Conservation (phyloP, 441 rosid genomes). For the Daphne laureola region DNA sequence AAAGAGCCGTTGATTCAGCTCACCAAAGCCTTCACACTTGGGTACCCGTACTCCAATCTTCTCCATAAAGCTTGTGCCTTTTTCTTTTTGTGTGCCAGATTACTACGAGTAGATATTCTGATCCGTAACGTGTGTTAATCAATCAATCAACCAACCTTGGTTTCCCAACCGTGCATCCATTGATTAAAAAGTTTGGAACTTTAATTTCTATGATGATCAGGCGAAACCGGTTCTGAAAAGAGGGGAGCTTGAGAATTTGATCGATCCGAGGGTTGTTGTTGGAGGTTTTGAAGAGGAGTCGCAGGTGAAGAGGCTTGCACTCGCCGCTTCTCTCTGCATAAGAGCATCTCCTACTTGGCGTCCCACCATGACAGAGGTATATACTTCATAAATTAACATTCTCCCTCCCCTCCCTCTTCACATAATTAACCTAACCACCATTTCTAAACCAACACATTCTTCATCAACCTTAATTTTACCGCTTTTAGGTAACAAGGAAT, state of each 20-base stretch:
- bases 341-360: conserved; percentile 73
- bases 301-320: conserved; percentile 57
- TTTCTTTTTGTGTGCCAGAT: too few relatives aligned
- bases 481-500: background rate
- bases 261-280: conserved; percentile 82
- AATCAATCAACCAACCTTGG: background rate
- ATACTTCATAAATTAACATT: too few relatives aligned
- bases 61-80: background rate
- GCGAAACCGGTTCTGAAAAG: conserved; percentile 61
- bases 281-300: conserved; percentile 43
- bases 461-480: background rate
- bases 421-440: background rate
- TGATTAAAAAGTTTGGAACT: background rate
- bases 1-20: conserved; percentile 80
- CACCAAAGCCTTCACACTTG: conserved; percentile 89
- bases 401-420: background rate
- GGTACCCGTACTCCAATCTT: too few relatives aligned
- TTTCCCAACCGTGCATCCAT: background rate
- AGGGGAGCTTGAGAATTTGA: conserved; percentile 50
- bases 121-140: background rate
- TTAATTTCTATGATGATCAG: conserved; percentile 20
- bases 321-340: conserved; percentile 78
- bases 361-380: conserved; percentile 86
- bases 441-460: conserved; percentile 1
- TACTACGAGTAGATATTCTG: too few relatives aligned